A percentile compares a stretch with the other conserved stretches of the same genome.
Conservation (phyloP, 805 yeast genomes). For the Kuraishia borneana region DNA sequence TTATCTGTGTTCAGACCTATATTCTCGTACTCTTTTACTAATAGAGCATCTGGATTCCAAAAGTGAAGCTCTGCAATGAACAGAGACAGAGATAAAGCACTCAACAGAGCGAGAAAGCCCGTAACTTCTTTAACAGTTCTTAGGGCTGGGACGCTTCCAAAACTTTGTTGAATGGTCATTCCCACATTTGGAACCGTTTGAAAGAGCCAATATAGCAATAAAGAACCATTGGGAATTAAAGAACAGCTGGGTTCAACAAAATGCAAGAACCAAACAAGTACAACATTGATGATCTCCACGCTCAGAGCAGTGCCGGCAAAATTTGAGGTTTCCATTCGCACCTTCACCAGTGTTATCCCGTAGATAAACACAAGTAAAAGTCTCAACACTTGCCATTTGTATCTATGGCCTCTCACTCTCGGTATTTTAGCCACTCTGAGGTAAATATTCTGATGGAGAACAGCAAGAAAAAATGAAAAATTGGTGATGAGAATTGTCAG, state of each 20-base stretch:
- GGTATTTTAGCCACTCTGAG: too few species aligned
- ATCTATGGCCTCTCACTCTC: too few species aligned
- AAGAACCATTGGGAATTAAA: constrained; percentile 23
- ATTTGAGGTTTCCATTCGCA: too few species aligned
- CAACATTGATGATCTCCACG: too few species aligned
- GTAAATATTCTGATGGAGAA: too few species aligned
- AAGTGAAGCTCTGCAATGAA: constrained; percentile 24
- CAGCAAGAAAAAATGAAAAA: too few species aligned
- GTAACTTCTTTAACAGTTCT: background rate
- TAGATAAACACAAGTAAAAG: too few species aligned
- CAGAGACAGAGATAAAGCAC: constrained; percentile 13
- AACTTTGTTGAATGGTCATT: constrained; percentile 4
- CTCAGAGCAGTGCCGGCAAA: too few species aligned
- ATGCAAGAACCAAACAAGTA: too few species aligned
- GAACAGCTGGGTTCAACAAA: constrained; percentile 29
- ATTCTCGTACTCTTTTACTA: constrained; percentile 21
- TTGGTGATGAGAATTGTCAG: constrained; percentile 6
- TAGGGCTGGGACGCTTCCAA: constrained; percentile 7
- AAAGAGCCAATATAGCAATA: constrained; percentile 29
- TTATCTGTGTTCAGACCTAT: constrained; percentile 14
- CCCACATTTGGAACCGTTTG: constrained; percentile 7
- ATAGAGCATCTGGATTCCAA: constrained; percentile 29
- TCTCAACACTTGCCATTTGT: too few species aligned
- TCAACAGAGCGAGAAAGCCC: background rate
- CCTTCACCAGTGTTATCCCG: too few species aligned